Evolutionary conservation across 352 stramenopile species (phyloP).

Genomic region (Pythium sp.): DNA sequence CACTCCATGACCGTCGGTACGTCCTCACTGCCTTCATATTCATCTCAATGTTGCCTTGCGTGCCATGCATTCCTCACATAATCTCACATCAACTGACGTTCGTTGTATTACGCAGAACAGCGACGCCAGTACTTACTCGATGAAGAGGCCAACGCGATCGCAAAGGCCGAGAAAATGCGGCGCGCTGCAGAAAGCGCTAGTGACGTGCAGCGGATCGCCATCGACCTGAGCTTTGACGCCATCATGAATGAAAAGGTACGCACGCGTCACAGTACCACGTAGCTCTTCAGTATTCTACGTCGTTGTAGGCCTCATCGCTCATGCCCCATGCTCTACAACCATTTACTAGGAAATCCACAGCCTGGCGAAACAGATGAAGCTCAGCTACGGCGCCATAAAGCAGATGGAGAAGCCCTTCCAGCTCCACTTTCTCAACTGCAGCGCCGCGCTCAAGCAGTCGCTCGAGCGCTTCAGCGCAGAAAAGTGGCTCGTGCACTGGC

Average conservation of each 20-base stretch:
- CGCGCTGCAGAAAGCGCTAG: constrained; percentile 21
- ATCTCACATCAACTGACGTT: neutral
- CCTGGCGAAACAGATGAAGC: constrained; percentile 72
- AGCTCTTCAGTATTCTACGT: neutral
- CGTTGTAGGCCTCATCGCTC: no score
- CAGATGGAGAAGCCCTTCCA: constrained; percentile 67
- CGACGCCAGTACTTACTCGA: constrained; percentile 42
- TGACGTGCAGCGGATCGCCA: constrained; percentile 41
- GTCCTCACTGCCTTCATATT: constrained; percentile 2
- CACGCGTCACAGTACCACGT: neutral
- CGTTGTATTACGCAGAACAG: constrained; percentile 31
- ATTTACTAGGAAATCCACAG: constrained; percentile 50
- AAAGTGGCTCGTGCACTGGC: constrained; percentile 62
- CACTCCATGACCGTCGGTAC: constrained; percentile 60
- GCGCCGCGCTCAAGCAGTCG: constrained; percentile 37
- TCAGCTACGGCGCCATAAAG: constrained; percentile 66
- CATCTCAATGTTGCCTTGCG: neutral
- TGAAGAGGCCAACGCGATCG: constrained; percentile 35
- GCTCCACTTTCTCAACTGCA: constrained; percentile 59
- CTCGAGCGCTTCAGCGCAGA: constrained; percentile 61
- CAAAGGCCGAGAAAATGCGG: constrained; percentile 29
- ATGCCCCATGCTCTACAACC: neutral
- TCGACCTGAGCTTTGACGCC: constrained; percentile 70
- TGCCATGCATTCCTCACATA: neutral
- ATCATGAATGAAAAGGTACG: constrained; percentile 82